These are phyloP conservation scores for Teunomyces panamensis DNA, from an alignment of 805 yeast genomes.

Conservation along the genomic window DNA sequence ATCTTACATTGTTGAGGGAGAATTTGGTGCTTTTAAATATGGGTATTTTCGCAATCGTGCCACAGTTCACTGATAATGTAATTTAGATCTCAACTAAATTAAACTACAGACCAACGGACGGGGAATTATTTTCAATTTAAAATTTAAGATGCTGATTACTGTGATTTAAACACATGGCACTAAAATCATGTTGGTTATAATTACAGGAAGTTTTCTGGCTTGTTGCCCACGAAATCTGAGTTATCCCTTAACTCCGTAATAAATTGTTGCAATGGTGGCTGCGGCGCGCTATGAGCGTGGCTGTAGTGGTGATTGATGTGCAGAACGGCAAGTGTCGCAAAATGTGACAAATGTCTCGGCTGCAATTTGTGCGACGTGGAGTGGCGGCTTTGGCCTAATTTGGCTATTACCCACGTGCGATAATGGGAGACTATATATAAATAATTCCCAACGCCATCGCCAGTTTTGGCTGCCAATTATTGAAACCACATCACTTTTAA, in stretches of 20 bases:
- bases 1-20: background rate
- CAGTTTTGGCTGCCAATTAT: background rate
- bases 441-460: background rate
- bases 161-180: no score
- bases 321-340: background rate
- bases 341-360: background rate
- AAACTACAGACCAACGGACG: background rate
- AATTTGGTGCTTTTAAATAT: background rate
- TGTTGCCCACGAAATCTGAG: no score
- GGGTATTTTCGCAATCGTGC: slow-evolving; percentile 4
- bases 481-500: background rate
- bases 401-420: slow-evolving; percentile 3
- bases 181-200: no score
- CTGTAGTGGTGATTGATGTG: background rate
- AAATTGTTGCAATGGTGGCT: background rate
- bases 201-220: no score
- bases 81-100: background rate
- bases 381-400: background rate
- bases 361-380: background rate
- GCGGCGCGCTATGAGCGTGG: background rate
- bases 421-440: background rate
- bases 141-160: no score
- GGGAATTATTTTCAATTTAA: no score
- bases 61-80: background rate
- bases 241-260: no score